These are phyloP conservation scores for Trypanosoma cruzi DNA, from an alignment of 208 protist species.

Conservation along the genomic window DNA sequence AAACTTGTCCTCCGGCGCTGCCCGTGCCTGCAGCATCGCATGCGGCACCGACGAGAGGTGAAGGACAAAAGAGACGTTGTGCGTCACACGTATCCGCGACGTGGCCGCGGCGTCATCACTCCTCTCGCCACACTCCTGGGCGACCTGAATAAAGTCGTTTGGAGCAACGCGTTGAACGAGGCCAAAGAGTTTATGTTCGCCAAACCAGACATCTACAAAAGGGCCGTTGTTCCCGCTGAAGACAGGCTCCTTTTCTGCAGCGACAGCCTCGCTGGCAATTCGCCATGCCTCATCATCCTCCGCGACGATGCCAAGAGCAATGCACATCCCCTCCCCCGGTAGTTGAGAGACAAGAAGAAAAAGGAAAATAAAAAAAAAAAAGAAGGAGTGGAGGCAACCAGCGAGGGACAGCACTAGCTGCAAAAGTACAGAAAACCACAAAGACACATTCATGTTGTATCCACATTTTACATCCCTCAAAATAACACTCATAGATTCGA, in stretches of 20 bases:
- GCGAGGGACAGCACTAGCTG: too few species aligned
- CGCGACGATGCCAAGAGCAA: conserved; percentile 36
- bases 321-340: conserved; percentile 13
- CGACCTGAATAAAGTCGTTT: conserved; percentile 19
- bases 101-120: not conserved
- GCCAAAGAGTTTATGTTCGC: conserved; percentile 27
- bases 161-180: conserved; percentile 24
- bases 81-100: conserved; percentile 1
- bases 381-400: too few species aligned
- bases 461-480: too few species aligned
- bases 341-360: too few species aligned
- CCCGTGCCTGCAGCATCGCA: not conserved
- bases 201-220: conserved; percentile 47
- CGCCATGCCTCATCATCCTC: conserved; percentile 50
- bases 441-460: too few species aligned
- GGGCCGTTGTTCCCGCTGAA: conserved; percentile 44
- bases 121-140: conserved; percentile 6
- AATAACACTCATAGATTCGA: too few species aligned
- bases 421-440: too few species aligned
- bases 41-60: conserved; percentile 26
- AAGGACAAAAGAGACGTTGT: conserved; percentile 24
- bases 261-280: conserved; percentile 25
- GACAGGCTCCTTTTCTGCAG: conserved; percentile 20
- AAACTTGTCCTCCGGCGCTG: conserved; percentile 2
- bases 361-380: too few species aligned